These are phyloP conservation scores for Oxytropis ochrocephala DNA, from an alignment of 306 rosid genomes.

Conservation along the genomic window DNA sequence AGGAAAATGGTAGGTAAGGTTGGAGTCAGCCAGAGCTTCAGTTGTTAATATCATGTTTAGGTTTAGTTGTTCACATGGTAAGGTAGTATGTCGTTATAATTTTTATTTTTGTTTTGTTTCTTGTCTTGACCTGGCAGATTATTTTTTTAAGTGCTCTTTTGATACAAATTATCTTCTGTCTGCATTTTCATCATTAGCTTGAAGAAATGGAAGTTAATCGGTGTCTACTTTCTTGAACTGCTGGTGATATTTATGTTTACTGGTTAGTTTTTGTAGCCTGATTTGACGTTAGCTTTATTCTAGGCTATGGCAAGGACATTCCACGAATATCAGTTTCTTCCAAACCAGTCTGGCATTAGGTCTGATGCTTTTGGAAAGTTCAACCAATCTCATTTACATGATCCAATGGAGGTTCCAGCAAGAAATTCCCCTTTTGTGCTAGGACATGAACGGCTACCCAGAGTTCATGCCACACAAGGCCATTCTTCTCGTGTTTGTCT, in stretches of 20 bases:
- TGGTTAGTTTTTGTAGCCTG: constrained; percentile 13
- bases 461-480: constrained; percentile 51
- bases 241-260: neutral
- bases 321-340: constrained; percentile 60
- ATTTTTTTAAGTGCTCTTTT: constrained; percentile 10
- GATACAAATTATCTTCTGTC: neutral
- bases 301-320: constrained; percentile 64
- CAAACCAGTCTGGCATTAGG: constrained; percentile 44
- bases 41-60: neutral
- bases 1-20: neutral
- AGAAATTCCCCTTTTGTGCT: constrained; percentile 45
- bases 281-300: constrained; percentile 34
- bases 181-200: neutral
- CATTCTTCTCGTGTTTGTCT: constrained; percentile 57
- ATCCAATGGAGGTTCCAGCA: constrained; percentile 58
- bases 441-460: constrained; percentile 58
- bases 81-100: neutral
- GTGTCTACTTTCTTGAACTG: neutral
- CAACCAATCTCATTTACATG: constrained; percentile 52
- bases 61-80: neutral
- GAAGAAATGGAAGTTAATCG: constrained; percentile 7
- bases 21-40: constrained; percentile 14
- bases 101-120: neutral
- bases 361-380: constrained; percentile 62
- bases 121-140: neutral